A percentile compares a stretch with the other conserved stretches of the same genome.
Conservation (phyloP, 495 filamentous ascomycete genomes). For the Penicillium macrosclerotiorum region DNA sequence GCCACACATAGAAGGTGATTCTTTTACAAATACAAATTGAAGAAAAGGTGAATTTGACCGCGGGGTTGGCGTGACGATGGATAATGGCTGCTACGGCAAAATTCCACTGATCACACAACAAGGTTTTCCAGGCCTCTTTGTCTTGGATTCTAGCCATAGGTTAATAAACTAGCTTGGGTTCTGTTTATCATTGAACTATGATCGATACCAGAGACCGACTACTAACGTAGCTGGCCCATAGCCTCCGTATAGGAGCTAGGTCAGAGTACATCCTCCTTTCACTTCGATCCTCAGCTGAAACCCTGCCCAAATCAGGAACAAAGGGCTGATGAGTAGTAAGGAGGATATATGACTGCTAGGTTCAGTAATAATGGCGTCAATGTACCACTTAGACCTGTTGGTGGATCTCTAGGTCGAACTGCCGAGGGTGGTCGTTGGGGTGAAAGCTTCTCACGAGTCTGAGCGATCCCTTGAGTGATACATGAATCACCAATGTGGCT, state of each 20-base stretch:
- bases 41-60: background rate
- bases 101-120: conserved; percentile 48
- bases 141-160: conserved; percentile 60
- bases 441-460: background rate
- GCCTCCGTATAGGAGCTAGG: conserved; percentile 53
- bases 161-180: conserved; percentile 28
- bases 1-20: background rate
- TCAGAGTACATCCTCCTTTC: conserved; percentile 6
- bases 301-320: conserved; percentile 59
- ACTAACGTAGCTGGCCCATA: conserved; percentile 54
- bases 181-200: background rate
- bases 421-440: too few relatives aligned
- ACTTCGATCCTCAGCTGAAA: too few relatives aligned
- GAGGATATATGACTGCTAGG: conserved; percentile 53
- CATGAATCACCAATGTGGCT: background rate
- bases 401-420: conserved; percentile 63
- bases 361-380: conserved; percentile 56
- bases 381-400: conserved; percentile 58
- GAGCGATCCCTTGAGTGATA: background rate
- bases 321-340: conserved; percentile 46
- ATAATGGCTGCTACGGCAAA: conserved; percentile 50
- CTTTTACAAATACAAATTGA: background rate
- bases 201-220: conserved; percentile 45
- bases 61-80: background rate
- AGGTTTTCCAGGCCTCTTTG: conserved; percentile 56